Evolutionary conservation across 352 stramenopile species (phyloP), one percentile per base, ranked within the genome.

Genomic region (Bremia lactucae): DNA sequence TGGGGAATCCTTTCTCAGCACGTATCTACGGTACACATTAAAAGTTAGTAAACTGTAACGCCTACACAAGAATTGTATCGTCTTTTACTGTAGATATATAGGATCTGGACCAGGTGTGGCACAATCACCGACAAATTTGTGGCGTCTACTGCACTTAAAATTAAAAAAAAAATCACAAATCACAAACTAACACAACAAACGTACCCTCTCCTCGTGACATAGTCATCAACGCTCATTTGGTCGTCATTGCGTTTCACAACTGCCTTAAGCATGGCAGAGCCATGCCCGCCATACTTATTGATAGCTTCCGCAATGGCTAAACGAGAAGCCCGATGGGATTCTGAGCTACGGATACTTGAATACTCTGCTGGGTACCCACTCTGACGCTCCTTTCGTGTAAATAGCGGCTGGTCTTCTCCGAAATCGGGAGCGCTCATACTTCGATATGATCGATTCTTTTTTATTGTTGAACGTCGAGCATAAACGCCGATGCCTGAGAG

Each of bases 401-500:
- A 51, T 14, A 31, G 43, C 0, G 54, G 37, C 31, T 33, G 31
- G 14, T 64, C 74, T 29, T 90, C 74, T 0, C 55, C 51, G 37
- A 82, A 71, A 42, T 90, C 74, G n/a, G 74, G 74, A 21, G 69
- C 71, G 37, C 74, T 87, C 72, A 90, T 84, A 28, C 74, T 87
- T 43, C 77, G 59, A 21, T 58, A 54, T 7, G 65, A 71, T 28
- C 68, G 58, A 26, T 52, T 78, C 18, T 42, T 34, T 6, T 61
- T 49, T 19, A 49, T 62, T 10, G 36, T 35, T 52, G 55, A 55
- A 59, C 23, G 47, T 37, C 26, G 52, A 52, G 26, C 42, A 19
- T n/a, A 44, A 24, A 46, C 52, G 28, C 56, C 59, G 36, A 51
- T 63, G 21, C 64, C 49, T 0, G 62, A 72, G 0, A 70, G 31